These are phyloP conservation scores for Calonectria henricotiae DNA, from an alignment of 2,329 filamentous ascomycete genomes.

Conservation along the genomic window DNA sequence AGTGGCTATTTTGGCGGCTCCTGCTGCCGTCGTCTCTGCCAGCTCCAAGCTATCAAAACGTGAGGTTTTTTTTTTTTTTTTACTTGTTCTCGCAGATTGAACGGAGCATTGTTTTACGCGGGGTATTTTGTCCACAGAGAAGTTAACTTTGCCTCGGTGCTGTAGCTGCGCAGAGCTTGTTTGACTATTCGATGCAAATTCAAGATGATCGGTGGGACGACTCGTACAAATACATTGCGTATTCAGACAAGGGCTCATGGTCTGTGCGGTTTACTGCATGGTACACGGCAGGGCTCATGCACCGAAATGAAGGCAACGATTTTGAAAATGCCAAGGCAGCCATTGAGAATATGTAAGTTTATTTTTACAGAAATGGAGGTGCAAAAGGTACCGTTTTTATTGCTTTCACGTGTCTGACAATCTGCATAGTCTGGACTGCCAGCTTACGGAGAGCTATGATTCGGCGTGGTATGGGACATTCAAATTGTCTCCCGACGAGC, in stretches of 20 bases:
- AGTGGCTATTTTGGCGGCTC: slow-evolving; percentile 1
- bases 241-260: slow-evolving; percentile 62
- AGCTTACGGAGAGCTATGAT: slow-evolving; percentile 58
- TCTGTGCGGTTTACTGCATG: slow-evolving; percentile 63
- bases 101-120: not conserved
- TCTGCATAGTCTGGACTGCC: slow-evolving; percentile 48
- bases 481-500: slow-evolving; percentile 61
- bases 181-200: slow-evolving; percentile 61
- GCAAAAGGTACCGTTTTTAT: no score
- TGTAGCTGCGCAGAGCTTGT: slow-evolving; percentile 57
- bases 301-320: slow-evolving; percentile 57
- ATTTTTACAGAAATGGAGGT: not conserved
- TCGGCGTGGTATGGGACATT: slow-evolving; percentile 63
- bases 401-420: not conserved
- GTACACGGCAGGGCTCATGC: slow-evolving; percentile 60
- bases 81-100: not conserved
- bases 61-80: not conserved
- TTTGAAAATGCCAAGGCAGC: slow-evolving; percentile 57
- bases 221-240: slow-evolving; percentile 62
- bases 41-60: slow-evolving; percentile 16
- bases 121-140: not conserved
- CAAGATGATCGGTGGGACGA: slow-evolving; percentile 60
- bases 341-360: slow-evolving; percentile 56
- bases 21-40: not conserved
- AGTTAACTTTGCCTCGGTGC: not conserved